Conservation (phyloP, 2,329 filamentous ascomycete species). For the Pezicula neosporulosa region DNA sequence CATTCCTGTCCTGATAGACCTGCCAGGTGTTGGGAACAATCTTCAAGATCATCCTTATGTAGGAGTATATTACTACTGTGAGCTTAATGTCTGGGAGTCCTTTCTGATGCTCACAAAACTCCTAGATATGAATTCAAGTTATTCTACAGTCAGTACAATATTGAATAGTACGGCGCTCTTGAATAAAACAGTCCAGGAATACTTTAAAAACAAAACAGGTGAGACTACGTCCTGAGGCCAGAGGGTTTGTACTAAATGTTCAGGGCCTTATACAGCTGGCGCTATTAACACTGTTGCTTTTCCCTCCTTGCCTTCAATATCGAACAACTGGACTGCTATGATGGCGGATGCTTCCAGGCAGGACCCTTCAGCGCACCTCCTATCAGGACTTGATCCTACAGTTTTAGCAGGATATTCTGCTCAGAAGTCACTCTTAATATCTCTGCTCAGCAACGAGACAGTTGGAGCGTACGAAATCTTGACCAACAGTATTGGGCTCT, state of each 20-base stretch:
- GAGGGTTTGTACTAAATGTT: neutral
- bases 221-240: neutral
- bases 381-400: constrained; percentile 15
- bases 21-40: constrained; percentile 35
- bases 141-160: constrained; percentile 15
- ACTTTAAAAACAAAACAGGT: constrained; percentile 23
- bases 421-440: constrained; percentile 15
- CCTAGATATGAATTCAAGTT: constrained; percentile 17
- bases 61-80: constrained; percentile 21
- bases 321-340: constrained; percentile 15
- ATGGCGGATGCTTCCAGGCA: constrained; percentile 15
- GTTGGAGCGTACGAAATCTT: constrained; percentile 22
- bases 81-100: neutral
- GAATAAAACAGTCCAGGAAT: constrained; percentile 16
- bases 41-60: constrained; percentile 9
- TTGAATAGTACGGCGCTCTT: constrained; percentile 12
- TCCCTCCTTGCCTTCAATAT: constrained; percentile 17
- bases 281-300: constrained; percentile 25
- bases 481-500: constrained; percentile 18
- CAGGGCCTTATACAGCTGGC: constrained; percentile 22
- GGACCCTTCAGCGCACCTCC: constrained; percentile 10
- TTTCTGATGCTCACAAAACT: constrained; percentile 6
- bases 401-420: constrained; percentile 18
- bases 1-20: constrained; percentile 30
- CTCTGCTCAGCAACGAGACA: constrained; percentile 12